Conservation (phyloP, 176 grass and related monocot species). For the Pontederia paniculata region DNA sequence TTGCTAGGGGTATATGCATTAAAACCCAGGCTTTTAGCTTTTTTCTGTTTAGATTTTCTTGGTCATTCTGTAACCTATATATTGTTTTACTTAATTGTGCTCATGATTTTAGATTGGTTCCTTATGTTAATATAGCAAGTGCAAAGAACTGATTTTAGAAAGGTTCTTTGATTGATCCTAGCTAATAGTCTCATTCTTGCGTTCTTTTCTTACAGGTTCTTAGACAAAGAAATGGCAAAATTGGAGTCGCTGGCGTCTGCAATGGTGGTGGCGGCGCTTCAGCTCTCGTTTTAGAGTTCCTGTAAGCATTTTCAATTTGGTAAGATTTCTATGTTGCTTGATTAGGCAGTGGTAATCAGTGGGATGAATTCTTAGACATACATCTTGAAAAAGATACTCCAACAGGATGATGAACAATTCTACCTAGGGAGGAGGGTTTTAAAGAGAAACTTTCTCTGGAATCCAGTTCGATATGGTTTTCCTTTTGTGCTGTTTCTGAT, state of each 20-base stretch:
- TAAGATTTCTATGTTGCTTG: conserved; percentile 1
- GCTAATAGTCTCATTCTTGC: background rate
- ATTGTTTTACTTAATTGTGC: too few species aligned
- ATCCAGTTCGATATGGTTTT: too few species aligned
- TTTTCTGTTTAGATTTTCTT: background rate
- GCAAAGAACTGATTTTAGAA: too few species aligned
- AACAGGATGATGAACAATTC: too few species aligned
- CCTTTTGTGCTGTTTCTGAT: too few species aligned
- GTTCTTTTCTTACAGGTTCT: conserved; percentile 40
- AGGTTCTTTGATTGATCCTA: background rate
- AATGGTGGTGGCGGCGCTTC: conserved; percentile 90
- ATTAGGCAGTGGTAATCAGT: too few species aligned
- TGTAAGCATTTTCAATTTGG: conserved; percentile 36
- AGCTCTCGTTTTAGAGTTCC: conserved; percentile 63
- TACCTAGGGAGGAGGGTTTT: too few species aligned
- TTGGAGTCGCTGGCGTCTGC: conserved; percentile 86
- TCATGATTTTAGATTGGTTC: too few species aligned
- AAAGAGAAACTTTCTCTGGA: too few species aligned
- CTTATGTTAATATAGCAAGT: too few species aligned
- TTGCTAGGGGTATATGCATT: conserved; percentile 78
- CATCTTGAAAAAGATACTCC: too few species aligned
- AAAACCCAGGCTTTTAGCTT: conserved; percentile 6
- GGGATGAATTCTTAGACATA: too few species aligned
- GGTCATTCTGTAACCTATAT: background rate
- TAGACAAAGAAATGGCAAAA: conserved; percentile 58